A percentile compares a stretch with the other conserved stretches of the same genome.
Evolutionary conservation across 257 asterid species (phyloP).

Genomic region (Gynochthodes officinalis): DNA sequence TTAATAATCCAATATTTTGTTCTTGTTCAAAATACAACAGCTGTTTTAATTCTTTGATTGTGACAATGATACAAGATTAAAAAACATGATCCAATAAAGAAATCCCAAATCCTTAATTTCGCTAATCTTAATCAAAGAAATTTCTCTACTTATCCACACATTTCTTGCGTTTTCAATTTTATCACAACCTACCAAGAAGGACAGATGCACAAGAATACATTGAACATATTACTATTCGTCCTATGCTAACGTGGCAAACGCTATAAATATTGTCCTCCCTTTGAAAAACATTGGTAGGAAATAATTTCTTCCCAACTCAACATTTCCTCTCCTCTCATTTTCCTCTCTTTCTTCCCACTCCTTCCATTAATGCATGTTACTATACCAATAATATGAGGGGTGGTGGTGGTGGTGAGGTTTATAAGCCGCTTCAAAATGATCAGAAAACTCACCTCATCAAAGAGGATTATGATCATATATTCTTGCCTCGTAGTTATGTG

Average conservation of each 20-base stretch:
- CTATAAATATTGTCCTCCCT: not conserved
- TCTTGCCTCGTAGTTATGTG: not conserved
- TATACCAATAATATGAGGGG: constrained; percentile 16
- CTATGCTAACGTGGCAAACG: constrained; percentile 12
- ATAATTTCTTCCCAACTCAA: not conserved
- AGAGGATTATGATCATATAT: not conserved
- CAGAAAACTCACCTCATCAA: constrained; percentile 14
- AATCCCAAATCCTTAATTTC: not conserved
- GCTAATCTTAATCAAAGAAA: not conserved
- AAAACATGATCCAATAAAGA: not conserved
- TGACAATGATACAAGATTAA: not conserved
- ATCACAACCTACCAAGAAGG: not conserved
- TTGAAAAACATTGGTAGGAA: not conserved
- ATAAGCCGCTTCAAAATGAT: constrained; percentile 4
- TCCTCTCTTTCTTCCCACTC: constrained; percentile 1
- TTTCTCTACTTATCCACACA: not conserved
- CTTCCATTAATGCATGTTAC: not conserved
- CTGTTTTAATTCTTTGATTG: not conserved
- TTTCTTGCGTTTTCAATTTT: constrained; percentile 8
- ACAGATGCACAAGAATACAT: not conserved
- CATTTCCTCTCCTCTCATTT: constrained; percentile 8
- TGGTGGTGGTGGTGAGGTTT: not conserved
- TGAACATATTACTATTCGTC: not conserved
- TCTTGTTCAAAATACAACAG: too few species aligned
- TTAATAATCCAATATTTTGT: too few species aligned